These are phyloP conservation scores for Zymoseptoria brevis DNA, from an alignment of 2,329 filamentous ascomycete species.

Conservation along the genomic window DNA sequence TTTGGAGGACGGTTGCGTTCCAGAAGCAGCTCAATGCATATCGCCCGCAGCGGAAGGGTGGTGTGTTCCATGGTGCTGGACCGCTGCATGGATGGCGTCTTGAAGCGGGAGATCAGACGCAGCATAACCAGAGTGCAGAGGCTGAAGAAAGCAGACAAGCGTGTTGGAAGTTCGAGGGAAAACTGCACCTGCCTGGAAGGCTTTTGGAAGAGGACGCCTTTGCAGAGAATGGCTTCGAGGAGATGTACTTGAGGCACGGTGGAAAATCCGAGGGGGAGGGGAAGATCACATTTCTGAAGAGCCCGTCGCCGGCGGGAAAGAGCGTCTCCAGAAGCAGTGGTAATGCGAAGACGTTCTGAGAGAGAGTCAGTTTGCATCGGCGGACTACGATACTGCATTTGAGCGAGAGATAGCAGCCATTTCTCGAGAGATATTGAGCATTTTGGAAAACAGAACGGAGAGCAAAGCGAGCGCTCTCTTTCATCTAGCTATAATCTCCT, in stretches of 20 bases:
- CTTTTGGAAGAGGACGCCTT: constrained; percentile 22
- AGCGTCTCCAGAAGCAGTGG: not conserved
- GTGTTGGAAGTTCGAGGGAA: constrained; percentile 22
- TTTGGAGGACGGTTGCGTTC: constrained; percentile 17
- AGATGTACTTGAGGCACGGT: constrained; percentile 12
- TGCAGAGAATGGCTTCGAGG: constrained; percentile 16
- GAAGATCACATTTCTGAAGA: not conserved
- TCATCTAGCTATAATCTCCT: not conserved
- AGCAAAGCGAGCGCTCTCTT: not conserved
- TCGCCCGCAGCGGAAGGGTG: constrained; percentile 17
- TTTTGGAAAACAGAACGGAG: not conserved
- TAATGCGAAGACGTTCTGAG: not conserved
- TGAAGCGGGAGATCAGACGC: constrained; percentile 21
- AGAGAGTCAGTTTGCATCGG: not conserved
- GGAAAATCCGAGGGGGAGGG: not conserved
- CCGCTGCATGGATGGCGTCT: constrained; percentile 28
- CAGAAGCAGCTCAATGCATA: constrained; percentile 13
- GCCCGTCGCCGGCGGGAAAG: not conserved
- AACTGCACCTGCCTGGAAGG: constrained; percentile 1
- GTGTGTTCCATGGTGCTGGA: constrained; percentile 11
- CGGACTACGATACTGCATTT: not conserved
- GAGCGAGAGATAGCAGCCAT: not conserved
- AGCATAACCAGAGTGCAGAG: constrained; percentile 13
- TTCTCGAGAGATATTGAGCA: not conserved
- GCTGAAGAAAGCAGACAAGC: constrained; percentile 15